Evolutionary conservation across 1,284 basidiomycete genomes (phyloP).

Genomic region (Crucibulum parvulum): DNA sequence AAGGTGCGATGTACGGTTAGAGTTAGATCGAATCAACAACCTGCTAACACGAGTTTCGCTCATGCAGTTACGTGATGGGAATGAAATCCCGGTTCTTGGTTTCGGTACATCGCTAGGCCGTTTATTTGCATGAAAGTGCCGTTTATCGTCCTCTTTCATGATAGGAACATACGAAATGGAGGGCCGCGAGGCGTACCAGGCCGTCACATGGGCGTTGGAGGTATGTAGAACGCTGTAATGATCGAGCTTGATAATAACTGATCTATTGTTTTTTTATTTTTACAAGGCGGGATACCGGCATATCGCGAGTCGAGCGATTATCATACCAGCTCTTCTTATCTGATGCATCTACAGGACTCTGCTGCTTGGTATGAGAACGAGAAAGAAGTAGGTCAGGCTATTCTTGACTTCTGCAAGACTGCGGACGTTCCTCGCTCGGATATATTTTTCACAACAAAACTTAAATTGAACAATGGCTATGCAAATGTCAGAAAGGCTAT

Average conservation of each 20-base stretch:
- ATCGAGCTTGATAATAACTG: slow-evolving; percentile 1
- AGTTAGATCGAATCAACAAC: neutral
- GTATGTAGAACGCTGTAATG: slow-evolving; percentile 27
- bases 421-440: slow-evolving; percentile 55
- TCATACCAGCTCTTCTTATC: slow-evolving; percentile 17
- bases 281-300: slow-evolving; percentile 68
- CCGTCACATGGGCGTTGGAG: slow-evolving; percentile 69
- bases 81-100: slow-evolving; percentile 68
- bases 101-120: slow-evolving; percentile 49
- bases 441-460: slow-evolving; percentile 76
- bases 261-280: neutral
- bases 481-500: slow-evolving; percentile 56
- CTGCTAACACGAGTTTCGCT: neutral
- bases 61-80: slow-evolving; percentile 63
- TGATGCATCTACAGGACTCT: slow-evolving; percentile 49
- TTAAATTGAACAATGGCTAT: slow-evolving; percentile 66
- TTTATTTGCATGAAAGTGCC: neutral
- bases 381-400: slow-evolving; percentile 63
- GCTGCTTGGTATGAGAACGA: slow-evolving; percentile 79
- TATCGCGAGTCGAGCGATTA: slow-evolving; percentile 52
- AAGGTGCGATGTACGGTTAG: neutral
- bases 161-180: slow-evolving; percentile 74
- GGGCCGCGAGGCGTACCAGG: slow-evolving; percentile 60
- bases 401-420: slow-evolving; percentile 59
- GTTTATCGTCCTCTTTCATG: slow-evolving; percentile 2